Base-by-base conservation (phyloP, 495 filamentous ascomycete species). In the Annulohypoxylon moriforme region DNA sequence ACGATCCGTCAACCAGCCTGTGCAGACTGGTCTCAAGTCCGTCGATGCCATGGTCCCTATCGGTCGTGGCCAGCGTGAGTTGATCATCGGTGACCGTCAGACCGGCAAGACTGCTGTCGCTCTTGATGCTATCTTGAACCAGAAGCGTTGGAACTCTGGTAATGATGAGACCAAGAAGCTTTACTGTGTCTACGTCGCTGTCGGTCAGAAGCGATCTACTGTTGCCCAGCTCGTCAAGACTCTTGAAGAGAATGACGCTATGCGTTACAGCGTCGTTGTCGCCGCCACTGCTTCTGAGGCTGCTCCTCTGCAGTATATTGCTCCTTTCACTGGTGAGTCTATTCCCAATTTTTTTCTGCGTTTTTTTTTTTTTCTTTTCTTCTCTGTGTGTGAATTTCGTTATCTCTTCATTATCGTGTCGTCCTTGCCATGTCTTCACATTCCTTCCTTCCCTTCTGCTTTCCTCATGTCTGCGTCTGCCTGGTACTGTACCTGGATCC, bases 41-140 rank as follows among this genome's bases (percentile, higher is more conserved):
- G 89, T 99, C 88, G 96, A 99, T 83, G 94, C 96, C 81, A 99
- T 99, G 96, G 96, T 99, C 68, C 96, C 96, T 78, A 98, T 99
- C 79, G 96, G 96, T 81, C 96, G 96, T 94, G 96, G 96, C 78
- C 96, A 99, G 87, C 96, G 96, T 93, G 96, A 99, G 87, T 88
- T 99, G 87, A 98, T 99, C 84, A 99, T 99, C 86, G 96, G 96
- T 85, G 96, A 99, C 84, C 96, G 96, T 92, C 96, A 99, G 85
- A 99, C 96, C 75, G 96, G 96, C 85, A 99, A 99, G 92, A 99
- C 96, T 81, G 96, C 96, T 79, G 96, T 99, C 82, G 96, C 94
- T 80, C 93, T 99, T 52, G 96, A 99, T 78, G 89, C 96, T 81
- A 99, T 99, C 69, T 92, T 99, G 67, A 99, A 99, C 90, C 96